Percentiles rank a stretch among this genome's conserved stretches.
phyloP scores from a whole-genome alignment of 2,329 filamentous ascomycete species.

The Pseudocercospora eumusae region DNA sequence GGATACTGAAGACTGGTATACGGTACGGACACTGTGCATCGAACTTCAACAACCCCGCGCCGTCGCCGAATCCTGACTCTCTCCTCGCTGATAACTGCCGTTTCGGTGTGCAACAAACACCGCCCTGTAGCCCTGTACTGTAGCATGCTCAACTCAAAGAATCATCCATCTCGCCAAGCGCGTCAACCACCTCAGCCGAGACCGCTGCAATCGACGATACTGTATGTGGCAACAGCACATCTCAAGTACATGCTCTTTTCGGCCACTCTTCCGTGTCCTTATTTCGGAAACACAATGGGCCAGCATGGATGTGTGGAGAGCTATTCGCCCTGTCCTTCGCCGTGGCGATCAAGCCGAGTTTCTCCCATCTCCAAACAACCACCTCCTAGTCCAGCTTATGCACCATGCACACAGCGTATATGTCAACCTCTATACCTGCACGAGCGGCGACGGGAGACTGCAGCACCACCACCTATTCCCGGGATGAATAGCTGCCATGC shows the following conservation, averaged over 20 bases:
- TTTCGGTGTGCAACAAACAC: neutral
- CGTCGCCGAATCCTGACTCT: neutral
- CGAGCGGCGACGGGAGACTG: neutral
- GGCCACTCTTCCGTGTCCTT: conserved; percentile 1
- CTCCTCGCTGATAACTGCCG: neutral
- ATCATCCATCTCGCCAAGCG: neutral
- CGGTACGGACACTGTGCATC: neutral
- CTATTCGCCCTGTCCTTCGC: neutral
- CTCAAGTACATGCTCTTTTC: neutral
- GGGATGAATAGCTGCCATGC: neutral
- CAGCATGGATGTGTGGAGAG: neutral
- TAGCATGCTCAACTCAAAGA: neutral
- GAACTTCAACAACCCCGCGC: neutral
- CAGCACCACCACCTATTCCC: neutral
- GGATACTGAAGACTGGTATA: neutral
- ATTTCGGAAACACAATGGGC: neutral
- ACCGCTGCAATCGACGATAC: neutral
- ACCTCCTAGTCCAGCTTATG: neutral
- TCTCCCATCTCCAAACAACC: neutral
- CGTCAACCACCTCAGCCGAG: neutral
- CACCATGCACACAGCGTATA: too few relatives aligned
- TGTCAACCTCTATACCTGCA: neutral
- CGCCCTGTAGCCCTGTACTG: neutral
- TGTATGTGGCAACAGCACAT: neutral
- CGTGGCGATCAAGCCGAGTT: conserved; percentile 5